phyloP scores from a whole-genome alignment of 2,329 filamentous ascomycete genomes.

The Gaeumannomyces sp. region DNA sequence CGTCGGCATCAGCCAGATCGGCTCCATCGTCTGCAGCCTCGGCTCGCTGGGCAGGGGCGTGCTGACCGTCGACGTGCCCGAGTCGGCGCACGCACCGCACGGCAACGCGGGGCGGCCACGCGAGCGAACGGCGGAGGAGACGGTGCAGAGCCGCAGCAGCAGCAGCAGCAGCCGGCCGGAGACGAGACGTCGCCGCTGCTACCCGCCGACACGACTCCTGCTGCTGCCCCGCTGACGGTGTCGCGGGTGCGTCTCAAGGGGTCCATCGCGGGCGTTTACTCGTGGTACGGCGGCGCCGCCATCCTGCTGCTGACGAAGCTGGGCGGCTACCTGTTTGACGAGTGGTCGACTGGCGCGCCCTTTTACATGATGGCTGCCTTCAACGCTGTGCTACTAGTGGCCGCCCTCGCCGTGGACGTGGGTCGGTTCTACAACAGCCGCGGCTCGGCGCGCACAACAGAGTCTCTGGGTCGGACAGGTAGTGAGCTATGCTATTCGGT shows the following conservation, averaged over 20 bases:
- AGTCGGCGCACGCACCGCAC: constrained; percentile 26
- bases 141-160: background rate
- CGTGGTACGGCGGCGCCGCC: constrained; percentile 79
- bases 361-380: constrained; percentile 94
- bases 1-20: constrained; percentile 90
- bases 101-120: no score
- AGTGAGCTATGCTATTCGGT: no score
- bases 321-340: constrained; percentile 82
- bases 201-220: constrained; percentile 14
- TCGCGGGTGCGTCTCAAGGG: constrained; percentile 69
- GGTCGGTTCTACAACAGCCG: constrained; percentile 16
- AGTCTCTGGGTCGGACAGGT: no score
- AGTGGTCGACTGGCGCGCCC: constrained; percentile 64
- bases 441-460: no score
- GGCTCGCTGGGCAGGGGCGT: constrained; percentile 79
- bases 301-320: constrained; percentile 89
- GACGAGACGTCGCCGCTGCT: constrained; percentile 37
- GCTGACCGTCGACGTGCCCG: constrained; percentile 43
- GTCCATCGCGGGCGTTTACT: constrained; percentile 91
- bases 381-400: constrained; percentile 65
- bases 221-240: constrained; percentile 20
- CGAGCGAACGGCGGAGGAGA: constrained; percentile 11
- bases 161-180: constrained; percentile 15
- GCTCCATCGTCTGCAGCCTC: constrained; percentile 92
- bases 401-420: constrained; percentile 45